Conservation (phyloP, 2,329 filamentous ascomycete species). For the Pyricularia sp. region DNA sequence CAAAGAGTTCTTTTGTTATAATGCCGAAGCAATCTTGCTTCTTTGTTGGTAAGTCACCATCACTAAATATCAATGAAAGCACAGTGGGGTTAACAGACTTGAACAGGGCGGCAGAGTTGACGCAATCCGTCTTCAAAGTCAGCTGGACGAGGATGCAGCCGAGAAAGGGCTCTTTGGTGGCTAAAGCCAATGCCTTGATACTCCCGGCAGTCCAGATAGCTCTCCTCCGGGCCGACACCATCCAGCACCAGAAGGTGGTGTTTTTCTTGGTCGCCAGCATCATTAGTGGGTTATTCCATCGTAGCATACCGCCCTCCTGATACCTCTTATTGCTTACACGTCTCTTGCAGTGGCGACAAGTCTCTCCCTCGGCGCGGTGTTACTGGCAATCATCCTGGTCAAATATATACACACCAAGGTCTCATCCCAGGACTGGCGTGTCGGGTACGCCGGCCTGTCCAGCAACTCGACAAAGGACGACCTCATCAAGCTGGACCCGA, state of each 20-base stretch:
- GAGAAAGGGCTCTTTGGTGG: slow-evolving; percentile 15
- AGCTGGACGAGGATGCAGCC: slow-evolving; percentile 14
- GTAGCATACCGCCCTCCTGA: too few species aligned
- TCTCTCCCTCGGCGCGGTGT: slow-evolving; percentile 23
- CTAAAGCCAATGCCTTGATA: slow-evolving; percentile 25
- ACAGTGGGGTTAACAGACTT: neutral
- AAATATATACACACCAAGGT: slow-evolving; percentile 29
- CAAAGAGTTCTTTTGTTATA: slow-evolving; percentile 40
- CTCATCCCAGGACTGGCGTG: slow-evolving; percentile 21
- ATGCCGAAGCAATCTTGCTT: slow-evolving; percentile 35
- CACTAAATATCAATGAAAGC: neutral
- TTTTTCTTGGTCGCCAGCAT: slow-evolving; percentile 27
- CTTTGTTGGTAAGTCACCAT: slow-evolving; percentile 30
- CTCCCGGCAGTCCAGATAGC: slow-evolving; percentile 25
- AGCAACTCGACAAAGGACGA: slow-evolving; percentile 3
- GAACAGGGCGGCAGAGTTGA: slow-evolving; percentile 26
- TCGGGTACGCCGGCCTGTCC: slow-evolving; percentile 18
- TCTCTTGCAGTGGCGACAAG: slow-evolving; percentile 25
- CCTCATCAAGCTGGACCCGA: slow-evolving; percentile 1
- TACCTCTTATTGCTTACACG: neutral
- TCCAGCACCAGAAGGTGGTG: slow-evolving; percentile 17
- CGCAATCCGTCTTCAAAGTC: slow-evolving; percentile 20
- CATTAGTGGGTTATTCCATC: slow-evolving; percentile 26
- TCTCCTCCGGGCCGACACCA: slow-evolving; percentile 18
- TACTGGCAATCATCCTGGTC: slow-evolving; percentile 28